These are phyloP conservation scores for Raffaelea deltoideospora DNA, from an alignment of 2,329 filamentous ascomycete species.

Conservation along the genomic window DNA sequence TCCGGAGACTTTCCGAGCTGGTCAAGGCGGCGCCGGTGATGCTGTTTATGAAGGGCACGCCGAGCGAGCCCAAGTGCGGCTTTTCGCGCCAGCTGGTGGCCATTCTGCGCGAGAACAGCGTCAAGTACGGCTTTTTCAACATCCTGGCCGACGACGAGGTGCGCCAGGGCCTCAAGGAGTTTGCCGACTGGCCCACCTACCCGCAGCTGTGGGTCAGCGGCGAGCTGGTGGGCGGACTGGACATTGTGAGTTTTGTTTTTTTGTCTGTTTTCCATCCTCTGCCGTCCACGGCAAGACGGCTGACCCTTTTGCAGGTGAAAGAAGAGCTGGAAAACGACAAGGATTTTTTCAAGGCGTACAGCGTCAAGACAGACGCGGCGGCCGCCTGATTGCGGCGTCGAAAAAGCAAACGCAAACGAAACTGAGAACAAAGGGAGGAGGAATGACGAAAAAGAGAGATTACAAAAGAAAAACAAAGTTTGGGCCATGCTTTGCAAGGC, in stretches of 20 bases:
- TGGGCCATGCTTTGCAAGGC: too few relatives aligned
- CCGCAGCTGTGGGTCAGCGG: conserved; percentile 88
- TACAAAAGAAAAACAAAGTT: neutral
- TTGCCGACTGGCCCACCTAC: conserved; percentile 96
- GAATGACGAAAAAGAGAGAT: neutral
- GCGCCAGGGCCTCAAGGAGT: conserved; percentile 89
- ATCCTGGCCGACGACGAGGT: conserved; percentile 97
- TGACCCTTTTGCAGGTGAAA: conserved; percentile 49
- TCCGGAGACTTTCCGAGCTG: conserved; percentile 64
- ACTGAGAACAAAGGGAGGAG: neutral
- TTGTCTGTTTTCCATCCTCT: conserved; percentile 1
- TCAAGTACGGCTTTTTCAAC: conserved; percentile 98
- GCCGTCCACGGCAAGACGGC: neutral
- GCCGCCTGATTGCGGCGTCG: neutral
- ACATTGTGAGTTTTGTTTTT: conserved; percentile 61
- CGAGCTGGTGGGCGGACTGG: conserved; percentile 80
- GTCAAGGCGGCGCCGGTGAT: conserved; percentile 95
- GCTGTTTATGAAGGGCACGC: conserved; percentile 99
- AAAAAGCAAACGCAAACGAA: neutral
- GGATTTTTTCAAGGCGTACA: conserved; percentile 68
- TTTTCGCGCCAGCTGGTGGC: conserved; percentile 84
- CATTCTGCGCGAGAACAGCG: conserved; percentile 72
- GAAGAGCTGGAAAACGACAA: conserved; percentile 78
- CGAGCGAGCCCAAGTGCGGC: conserved; percentile 88
- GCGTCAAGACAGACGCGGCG: conserved; percentile 30